A percentile compares a stretch with the other conserved stretches of the same genome.
Conservation (phyloP, 208 protist genomes). For the Crithidia expoeki region DNA sequence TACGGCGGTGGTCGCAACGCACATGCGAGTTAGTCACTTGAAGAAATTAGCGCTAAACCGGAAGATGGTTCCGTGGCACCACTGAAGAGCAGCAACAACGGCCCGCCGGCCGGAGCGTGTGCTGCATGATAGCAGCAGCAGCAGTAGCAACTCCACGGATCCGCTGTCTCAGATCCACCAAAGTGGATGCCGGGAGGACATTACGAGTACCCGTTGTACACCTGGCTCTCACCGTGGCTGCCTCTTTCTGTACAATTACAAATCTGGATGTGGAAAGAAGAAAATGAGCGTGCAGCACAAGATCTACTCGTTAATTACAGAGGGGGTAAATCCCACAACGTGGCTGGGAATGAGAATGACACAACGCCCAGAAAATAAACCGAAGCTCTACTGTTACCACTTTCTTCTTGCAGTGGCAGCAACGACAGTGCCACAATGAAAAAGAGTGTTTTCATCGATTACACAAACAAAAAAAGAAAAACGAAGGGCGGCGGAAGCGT, state of each 20-base stretch:
- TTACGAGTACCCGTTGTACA: slow-evolving; percentile 31
- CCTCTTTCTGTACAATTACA: slow-evolving; percentile 41
- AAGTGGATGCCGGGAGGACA: slow-evolving; percentile 19
- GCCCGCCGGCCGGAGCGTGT: too few relatives aligned
- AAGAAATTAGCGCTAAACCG: too few relatives aligned
- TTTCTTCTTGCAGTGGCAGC: neutral
- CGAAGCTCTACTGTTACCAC: neutral
- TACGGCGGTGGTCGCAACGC: too few relatives aligned
- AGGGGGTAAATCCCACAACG: neutral
- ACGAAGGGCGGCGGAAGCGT: neutral
- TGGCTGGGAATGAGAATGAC: neutral
- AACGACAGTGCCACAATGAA: too few relatives aligned
- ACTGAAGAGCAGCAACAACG: neutral
- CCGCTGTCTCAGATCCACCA: neutral
- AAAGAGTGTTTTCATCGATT: neutral
- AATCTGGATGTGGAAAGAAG: slow-evolving; percentile 4
- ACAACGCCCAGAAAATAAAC: neutral
- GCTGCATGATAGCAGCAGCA: neutral
- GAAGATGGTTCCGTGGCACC: neutral
- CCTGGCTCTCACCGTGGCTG: slow-evolving; percentile 41
- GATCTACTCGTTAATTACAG: slow-evolving; percentile 14
- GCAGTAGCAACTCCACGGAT: neutral
- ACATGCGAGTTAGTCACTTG: too few relatives aligned
- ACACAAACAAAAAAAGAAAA: neutral
- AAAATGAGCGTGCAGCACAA: slow-evolving; percentile 27